Evolutionary conservation across 2,329 filamentous ascomycete species (phyloP), one percentile per base, ranked within the genome.

Genomic region (Cyclaneusma minus): DNA sequence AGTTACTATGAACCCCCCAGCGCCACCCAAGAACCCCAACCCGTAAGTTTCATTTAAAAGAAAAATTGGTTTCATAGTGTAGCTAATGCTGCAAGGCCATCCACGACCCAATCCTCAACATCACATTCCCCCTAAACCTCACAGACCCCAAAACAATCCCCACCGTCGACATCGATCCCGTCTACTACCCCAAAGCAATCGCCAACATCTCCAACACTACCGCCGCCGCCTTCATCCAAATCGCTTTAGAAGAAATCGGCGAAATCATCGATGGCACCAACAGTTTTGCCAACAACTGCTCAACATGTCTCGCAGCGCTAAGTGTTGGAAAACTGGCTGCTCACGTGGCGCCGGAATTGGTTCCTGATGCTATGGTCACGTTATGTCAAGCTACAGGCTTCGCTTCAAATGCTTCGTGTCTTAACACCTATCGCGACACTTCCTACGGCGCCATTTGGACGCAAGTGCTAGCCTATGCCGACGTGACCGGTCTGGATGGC

Each of bases 361-460:
- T 67, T 4, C 63, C 66, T 1, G 52, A 52, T 31, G 55, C 62
- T 12, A 52, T 71, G 50, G 45, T 66, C 4, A 46, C 47, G 2
- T 44, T 70, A 2, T 71, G 66, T 44, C 51, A 61, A 33, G 41
- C 45, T 8, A 63, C 55, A 7, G 38, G 45, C 5, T 62, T 65
- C 30, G 43, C 51, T n/a, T 52, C 55, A 0, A 57, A 61, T 32
- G 37, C 46, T 7, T 52, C 52, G 1, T 71, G 67, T 36, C 47
- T 54, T 27, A 48, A 54, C 13, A 54, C 52, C 21, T 71, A 61
- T 31, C 48, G 52, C 2, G 51, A 54, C 3, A 44, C 48, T 10
- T 60, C 49, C 10, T 64, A 61, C 33, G 66, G 67, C 11, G 57
- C 61, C 1, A 53, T 65, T 29, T 70, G 63, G 64, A 64, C 64